Evolutionary conservation across 805 yeast species (phyloP).

Genomic region (Jamesozyma jinghongensis): DNA sequence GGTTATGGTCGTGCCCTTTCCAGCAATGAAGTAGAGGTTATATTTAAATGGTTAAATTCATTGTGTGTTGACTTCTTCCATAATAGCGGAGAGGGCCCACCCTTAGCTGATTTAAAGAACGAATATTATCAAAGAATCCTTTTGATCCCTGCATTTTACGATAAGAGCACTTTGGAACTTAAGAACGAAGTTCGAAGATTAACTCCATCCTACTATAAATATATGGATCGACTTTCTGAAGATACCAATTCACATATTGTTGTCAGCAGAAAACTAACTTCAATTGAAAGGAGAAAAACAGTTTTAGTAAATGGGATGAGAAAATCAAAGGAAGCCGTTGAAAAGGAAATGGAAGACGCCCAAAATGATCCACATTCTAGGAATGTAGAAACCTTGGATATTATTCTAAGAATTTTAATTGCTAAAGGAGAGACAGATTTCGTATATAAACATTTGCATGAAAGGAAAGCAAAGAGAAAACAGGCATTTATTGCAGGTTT

Average conservation of each 20-base stretch:
- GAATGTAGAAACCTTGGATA: slow-evolving; percentile 46
- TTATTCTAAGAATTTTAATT: slow-evolving; percentile 61
- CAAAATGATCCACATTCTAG: slow-evolving; percentile 35
- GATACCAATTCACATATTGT: slow-evolving; percentile 2
- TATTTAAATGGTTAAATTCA: slow-evolving; percentile 59
- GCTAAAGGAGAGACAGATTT: slow-evolving; percentile 53
- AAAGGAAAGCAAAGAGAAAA: slow-evolving; percentile 42
- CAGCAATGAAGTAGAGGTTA: slow-evolving; percentile 52
- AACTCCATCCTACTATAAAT: slow-evolving; percentile 8
- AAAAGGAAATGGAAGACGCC: slow-evolving; percentile 35
- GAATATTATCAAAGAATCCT: slow-evolving; percentile 56
- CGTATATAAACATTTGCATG: slow-evolving; percentile 51
- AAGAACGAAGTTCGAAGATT: slow-evolving; percentile 50
- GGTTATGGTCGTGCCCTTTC: slow-evolving; percentile 51
- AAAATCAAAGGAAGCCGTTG: slow-evolving; percentile 35
- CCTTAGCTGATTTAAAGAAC: slow-evolving; percentile 51
- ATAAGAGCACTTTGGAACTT: slow-evolving; percentile 38
- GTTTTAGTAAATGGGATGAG: slow-evolving; percentile 61
- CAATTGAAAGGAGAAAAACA: slow-evolving; percentile 55
- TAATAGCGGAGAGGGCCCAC: slow-evolving; percentile 74
- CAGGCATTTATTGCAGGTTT: slow-evolving; percentile 29
- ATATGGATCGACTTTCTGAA: slow-evolving; percentile 20
- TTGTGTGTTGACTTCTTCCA: slow-evolving; percentile 69
- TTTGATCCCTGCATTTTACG: slow-evolving; percentile 58
- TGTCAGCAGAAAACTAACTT: slow-evolving; percentile 35